These are phyloP conservation scores for Farysia itapuensis DNA, from an alignment of 1,284 basidiomycete species.

Conservation along the genomic window DNA sequence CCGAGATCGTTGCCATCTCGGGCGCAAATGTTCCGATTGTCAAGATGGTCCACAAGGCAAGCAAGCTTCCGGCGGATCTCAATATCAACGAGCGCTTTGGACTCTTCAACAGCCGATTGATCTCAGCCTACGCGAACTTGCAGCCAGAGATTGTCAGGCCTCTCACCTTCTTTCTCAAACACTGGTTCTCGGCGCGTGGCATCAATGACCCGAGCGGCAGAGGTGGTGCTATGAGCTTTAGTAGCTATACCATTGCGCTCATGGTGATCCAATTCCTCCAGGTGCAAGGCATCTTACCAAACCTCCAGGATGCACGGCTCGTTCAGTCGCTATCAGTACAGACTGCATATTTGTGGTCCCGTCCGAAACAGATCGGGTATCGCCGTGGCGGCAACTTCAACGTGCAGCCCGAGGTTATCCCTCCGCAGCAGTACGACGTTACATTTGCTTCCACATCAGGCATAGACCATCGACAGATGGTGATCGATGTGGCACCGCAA, in stretches of 20 bases:
- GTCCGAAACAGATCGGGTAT: constrained; percentile 1
- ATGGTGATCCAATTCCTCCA: constrained; percentile 58
- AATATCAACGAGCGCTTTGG: constrained; percentile 55
- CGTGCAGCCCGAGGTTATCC: background rate
- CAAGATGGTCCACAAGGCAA: constrained; percentile 34
- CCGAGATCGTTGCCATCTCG: constrained; percentile 20
- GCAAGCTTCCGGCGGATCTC: constrained; percentile 38
- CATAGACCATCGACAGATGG: background rate
- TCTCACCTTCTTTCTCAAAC: constrained; percentile 48
- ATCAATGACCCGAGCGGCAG: constrained; percentile 49
- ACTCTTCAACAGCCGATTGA: constrained; percentile 41
- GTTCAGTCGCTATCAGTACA: constrained; percentile 26
- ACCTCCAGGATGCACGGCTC: constrained; percentile 53
- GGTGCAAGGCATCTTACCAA: constrained; percentile 50
- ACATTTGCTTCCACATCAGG: constrained; percentile 14
- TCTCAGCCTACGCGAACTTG: constrained; percentile 41
- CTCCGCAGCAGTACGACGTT: constrained; percentile 19
- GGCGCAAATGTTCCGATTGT: constrained; percentile 46
- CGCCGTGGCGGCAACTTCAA: background rate
- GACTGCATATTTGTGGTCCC: constrained; percentile 31
- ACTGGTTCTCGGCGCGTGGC: constrained; percentile 34
- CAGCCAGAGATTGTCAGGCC: constrained; percentile 39
- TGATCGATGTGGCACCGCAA: background rate
- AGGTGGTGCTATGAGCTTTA: constrained; percentile 32
- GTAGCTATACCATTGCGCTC: constrained; percentile 48